phyloP scores from a whole-genome alignment of 805 yeast species.

The Saccharomyces cerevisiae region DNA sequence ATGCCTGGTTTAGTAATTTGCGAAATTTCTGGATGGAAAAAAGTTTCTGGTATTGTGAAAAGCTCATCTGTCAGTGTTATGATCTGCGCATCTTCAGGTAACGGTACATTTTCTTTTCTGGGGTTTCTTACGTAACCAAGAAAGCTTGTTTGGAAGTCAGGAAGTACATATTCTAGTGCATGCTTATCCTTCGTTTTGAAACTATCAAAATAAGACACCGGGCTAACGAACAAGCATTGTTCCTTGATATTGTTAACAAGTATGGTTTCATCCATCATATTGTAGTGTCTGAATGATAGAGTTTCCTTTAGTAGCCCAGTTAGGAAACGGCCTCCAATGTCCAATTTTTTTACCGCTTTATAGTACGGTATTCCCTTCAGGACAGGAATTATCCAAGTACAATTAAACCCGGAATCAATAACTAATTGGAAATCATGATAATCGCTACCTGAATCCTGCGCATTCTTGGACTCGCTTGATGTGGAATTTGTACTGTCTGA shows the following conservation, averaged over 20 bases:
- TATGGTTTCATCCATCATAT: slow-evolving; percentile 84
- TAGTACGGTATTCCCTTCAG: slow-evolving; percentile 69
- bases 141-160: slow-evolving; percentile 75
- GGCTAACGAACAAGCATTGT: slow-evolving; percentile 36
- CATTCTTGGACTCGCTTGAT: not conserved
- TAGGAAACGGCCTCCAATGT: slow-evolving; percentile 78
- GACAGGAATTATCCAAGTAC: slow-evolving; percentile 82
- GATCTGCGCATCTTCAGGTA: slow-evolving; percentile 51
- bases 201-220: slow-evolving; percentile 38
- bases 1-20: slow-evolving; percentile 76
- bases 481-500: not conserved
- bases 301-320: slow-evolving; percentile 79
- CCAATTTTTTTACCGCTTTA: slow-evolving; percentile 68
- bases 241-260: slow-evolving; percentile 83
- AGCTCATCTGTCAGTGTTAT: slow-evolving; percentile 72
- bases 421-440: slow-evolving; percentile 64
- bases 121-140: slow-evolving; percentile 57
- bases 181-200: slow-evolving; percentile 25
- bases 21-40: slow-evolving; percentile 77
- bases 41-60: slow-evolving; percentile 77
- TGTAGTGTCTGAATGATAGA: slow-evolving; percentile 84
- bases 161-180: slow-evolving; percentile 67
- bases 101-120: slow-evolving; percentile 12
- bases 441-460: slow-evolving; percentile 2
- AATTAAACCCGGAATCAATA: slow-evolving; percentile 80